A percentile compares a stretch with the other conserved stretches of the same genome.
These are phyloP conservation scores for Neonectria ditissima DNA, from an alignment of 2,329 filamentous ascomycete species.

Conservation along the genomic window DNA sequence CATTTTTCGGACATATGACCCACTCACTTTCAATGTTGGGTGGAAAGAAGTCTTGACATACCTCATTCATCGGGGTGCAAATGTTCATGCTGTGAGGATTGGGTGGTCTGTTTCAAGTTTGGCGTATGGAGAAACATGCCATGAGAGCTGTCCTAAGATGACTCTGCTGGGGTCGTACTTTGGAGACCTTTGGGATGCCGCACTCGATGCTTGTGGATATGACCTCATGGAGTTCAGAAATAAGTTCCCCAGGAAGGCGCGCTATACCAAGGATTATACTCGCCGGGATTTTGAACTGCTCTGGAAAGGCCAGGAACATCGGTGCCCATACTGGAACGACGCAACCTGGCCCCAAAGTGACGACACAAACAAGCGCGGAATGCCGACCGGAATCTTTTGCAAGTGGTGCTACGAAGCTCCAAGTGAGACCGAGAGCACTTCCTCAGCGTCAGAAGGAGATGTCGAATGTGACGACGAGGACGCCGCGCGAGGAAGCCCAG, in stretches of 20 bases:
- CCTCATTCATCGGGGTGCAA: background rate
- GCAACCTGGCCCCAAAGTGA: conserved; percentile 13
- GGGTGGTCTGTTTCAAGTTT: background rate
- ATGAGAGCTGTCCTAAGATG: background rate
- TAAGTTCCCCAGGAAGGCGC: conserved; percentile 12
- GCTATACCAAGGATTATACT: conserved; percentile 18
- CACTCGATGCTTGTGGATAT: conserved; percentile 21
- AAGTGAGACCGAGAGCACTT: too few species aligned
- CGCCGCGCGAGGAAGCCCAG: background rate
- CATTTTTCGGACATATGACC: background rate
- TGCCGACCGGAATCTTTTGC: too few species aligned
- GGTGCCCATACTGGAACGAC: conserved; percentile 32
- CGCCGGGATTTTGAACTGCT: conserved; percentile 30
- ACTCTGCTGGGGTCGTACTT: conserved; percentile 9
- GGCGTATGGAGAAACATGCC: background rate
- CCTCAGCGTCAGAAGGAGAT: background rate
- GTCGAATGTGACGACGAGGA: background rate
- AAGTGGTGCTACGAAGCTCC: background rate
- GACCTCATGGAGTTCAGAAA: background rate
- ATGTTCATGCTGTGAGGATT: background rate
- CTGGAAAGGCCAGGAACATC: conserved; percentile 20
- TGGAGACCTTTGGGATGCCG: conserved; percentile 33
- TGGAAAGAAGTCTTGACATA: background rate
- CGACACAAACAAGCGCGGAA: background rate
- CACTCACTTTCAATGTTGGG: background rate